Evolutionary conservation across 1,284 basidiomycete genomes (phyloP), one percentile per base, ranked within the genome.

Genomic region (Leccinum pseudoinsigne): DNA sequence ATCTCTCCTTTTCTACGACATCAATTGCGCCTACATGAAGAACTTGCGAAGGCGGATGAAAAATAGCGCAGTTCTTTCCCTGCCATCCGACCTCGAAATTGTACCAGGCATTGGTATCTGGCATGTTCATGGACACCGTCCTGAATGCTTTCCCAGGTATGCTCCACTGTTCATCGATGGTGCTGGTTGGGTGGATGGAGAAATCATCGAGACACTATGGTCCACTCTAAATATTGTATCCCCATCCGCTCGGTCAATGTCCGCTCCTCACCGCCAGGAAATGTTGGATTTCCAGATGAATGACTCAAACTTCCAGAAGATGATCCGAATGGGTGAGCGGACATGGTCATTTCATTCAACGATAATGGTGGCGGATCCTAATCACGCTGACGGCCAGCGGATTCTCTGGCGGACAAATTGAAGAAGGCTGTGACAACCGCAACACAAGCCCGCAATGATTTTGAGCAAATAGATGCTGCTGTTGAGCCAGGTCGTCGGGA

Each of bases 21-120:
- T 68, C 7, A 67, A 63, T n/a, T 67, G 67, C 26, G 14, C 60
- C 12, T 68, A 65, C 31, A 26, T 60, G 42, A 59, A 60, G 12
- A 58, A 64, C 6, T 45, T 68, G 7, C 6, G 2, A 23, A 11
- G 11, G 21, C 10, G 47, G n/a, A 12, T 50, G 21, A 12, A 21
- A 10, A 23, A 21, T 5, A 50, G 21, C 9, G 5, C 8, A 5
- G 9, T 50, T 21, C 18, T 50, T 11, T 18, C 11, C 11, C 18
- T 54, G 12, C 51, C 51, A n/a, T 11, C 23, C 6, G 26, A 14
- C 8, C 8, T 54, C 2, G 45, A 54, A 6, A 57, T 62, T 2
- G 3, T 61, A 7, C 57, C 36, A 0, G 60, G 61, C 1, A 67
- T 68, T 6, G 67, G 65, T 3, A 61, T 62, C 3, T 68, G 60